A percentile compares a stretch with the other conserved stretches of the same genome.
These are phyloP conservation scores for Blastomyces gilchristii DNA, from an alignment of 2,329 filamentous ascomycete species.

Conservation along the genomic window DNA sequence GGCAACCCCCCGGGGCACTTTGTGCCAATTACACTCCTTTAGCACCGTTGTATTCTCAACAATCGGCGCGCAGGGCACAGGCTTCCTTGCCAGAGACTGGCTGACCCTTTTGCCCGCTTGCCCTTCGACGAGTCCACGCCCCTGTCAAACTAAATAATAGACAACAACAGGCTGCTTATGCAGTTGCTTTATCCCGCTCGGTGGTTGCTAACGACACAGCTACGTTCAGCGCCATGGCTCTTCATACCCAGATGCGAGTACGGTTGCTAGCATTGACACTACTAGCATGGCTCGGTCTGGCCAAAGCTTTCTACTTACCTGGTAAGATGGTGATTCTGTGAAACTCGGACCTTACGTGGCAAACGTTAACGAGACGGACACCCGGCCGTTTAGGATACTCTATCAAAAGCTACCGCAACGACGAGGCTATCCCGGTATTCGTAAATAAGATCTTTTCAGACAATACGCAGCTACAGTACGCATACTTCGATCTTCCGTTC, in stretches of 20 bases:
- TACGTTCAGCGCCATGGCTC: constrained; percentile 17
- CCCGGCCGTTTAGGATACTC: constrained; percentile 57
- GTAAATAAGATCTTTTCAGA: constrained; percentile 91
- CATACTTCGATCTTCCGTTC: constrained; percentile 80
- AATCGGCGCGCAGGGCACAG: not conserved
- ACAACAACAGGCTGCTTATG: not conserved
- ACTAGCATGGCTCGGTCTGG: constrained; percentile 39
- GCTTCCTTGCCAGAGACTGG: not conserved
- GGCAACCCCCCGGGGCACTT: constrained; percentile 35
- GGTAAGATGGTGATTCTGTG: constrained; percentile 44
- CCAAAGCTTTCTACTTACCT: constrained; percentile 73
- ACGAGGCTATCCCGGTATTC: constrained; percentile 69
- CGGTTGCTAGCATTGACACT: constrained; percentile 23
- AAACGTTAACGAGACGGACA: not conserved
- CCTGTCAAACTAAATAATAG: not conserved
- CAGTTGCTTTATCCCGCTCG: not conserved
- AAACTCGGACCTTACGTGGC: constrained; percentile 5
- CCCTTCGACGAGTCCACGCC: not conserved
- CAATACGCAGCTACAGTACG: constrained; percentile 81
- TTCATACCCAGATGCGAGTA: constrained; percentile 22
- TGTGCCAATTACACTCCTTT: constrained; percentile 44
- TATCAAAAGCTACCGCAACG: constrained; percentile 65
- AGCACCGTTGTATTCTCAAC: not conserved
- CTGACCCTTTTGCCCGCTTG: not conserved
- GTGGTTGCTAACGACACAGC: not conserved